phyloP scores from a whole-genome alignment of 306 rosid species.

The Acmispon strigosus region DNA sequence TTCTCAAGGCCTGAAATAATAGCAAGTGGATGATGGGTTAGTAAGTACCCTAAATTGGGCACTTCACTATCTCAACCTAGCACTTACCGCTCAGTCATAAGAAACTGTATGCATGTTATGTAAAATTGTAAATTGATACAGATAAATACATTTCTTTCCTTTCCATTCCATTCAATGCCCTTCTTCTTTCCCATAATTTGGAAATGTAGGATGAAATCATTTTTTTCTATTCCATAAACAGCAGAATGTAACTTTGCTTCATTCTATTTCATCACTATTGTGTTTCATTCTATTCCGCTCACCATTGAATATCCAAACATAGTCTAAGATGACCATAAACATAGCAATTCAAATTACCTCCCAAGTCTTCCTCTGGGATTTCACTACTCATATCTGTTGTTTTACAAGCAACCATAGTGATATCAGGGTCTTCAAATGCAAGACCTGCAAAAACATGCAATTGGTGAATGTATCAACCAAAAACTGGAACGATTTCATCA shows the following conservation, averaged over 20 bases:
- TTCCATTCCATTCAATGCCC: neutral
- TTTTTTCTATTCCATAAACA: neutral
- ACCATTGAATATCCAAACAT: neutral
- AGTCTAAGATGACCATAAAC: neutral
- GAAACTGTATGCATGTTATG: neutral
- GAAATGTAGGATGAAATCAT: neutral
- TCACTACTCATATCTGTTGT: constrained; percentile 14
- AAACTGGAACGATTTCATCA: neutral
- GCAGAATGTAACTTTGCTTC: neutral
- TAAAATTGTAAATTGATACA: neutral
- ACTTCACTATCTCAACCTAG: constrained; percentile 4
- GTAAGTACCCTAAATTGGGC: neutral
- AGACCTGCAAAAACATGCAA: constrained; percentile 21
- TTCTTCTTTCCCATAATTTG: neutral
- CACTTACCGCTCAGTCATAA: neutral
- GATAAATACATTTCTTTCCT: neutral
- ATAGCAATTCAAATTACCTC: constrained; percentile 19
- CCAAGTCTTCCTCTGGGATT: constrained; percentile 20
- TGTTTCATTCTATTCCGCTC: neutral
- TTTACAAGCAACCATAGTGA: constrained; percentile 1
- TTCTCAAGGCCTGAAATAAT: constrained; percentile 38
- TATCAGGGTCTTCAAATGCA: constrained; percentile 1
- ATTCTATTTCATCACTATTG: neutral
- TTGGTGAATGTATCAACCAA: neutral
- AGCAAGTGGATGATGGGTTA: constrained; percentile 7